phyloP scores from a whole-genome alignment of 2,329 filamentous ascomycete genomes.

The Alternaria postmessia region DNA sequence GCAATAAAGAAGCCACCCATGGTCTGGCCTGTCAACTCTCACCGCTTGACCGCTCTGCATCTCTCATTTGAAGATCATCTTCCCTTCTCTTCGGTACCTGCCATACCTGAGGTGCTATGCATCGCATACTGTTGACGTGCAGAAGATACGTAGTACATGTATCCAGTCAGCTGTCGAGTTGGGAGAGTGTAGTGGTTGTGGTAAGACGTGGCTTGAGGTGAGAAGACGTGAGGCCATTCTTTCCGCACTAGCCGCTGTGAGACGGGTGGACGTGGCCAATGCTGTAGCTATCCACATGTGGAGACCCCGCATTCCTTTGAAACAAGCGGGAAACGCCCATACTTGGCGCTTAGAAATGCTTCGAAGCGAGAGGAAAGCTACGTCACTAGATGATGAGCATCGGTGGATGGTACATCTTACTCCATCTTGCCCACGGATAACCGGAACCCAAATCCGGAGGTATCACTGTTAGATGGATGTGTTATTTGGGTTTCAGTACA shows the following conservation, averaged over 20 bases:
- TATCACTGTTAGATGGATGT: too few species aligned
- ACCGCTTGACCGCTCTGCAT: not conserved
- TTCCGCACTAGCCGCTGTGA: not conserved
- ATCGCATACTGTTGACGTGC: not conserved
- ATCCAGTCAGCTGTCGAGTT: not conserved
- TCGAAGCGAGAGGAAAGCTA: too few species aligned
- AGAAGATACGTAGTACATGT: not conserved
- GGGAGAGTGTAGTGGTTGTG: not conserved
- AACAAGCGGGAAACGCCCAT: not conserved
- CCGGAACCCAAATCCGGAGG: not conserved
- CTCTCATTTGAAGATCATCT: not conserved
- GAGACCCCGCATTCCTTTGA: not conserved
- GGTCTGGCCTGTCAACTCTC: not conserved
- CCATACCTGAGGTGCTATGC: too few species aligned
- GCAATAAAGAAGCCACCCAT: not conserved
- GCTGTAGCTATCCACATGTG: not conserved
- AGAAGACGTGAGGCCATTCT: not conserved
- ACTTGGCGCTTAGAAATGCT: not conserved
- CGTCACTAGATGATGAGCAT: not conserved
- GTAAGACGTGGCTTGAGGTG: not conserved
- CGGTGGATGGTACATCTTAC: not conserved
- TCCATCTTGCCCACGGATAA: not conserved
- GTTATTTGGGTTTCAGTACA: not conserved
- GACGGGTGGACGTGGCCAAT: not conserved
- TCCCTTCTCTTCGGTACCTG: not conserved